Evolutionary conservation across 768 basidiomycete genomes (phyloP).

Genomic region (Mycena metata): DNA sequence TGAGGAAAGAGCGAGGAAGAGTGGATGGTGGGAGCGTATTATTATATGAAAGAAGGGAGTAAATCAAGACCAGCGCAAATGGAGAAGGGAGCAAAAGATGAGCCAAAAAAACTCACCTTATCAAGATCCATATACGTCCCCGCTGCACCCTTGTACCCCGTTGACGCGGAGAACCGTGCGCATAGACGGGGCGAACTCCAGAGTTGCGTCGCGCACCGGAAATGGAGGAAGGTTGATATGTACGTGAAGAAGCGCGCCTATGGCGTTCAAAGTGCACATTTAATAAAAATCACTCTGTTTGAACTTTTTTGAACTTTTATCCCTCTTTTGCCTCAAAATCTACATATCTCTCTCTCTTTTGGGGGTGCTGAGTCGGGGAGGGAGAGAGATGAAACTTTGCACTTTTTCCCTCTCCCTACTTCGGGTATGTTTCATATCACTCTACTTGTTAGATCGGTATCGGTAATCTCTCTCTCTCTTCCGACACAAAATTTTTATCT

Average conservation of each 20-base stretch:
- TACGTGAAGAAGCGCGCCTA: background rate
- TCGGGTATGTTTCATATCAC: no score
- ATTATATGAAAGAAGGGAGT: slow-evolving; percentile 5
- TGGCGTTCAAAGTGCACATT: no score
- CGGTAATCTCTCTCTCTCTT: no score
- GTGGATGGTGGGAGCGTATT: slow-evolving; percentile 2
- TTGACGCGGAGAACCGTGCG: slow-evolving; percentile 2
- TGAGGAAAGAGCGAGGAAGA: background rate
- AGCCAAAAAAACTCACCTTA: slow-evolving; percentile 17
- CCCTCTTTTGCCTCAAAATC: no score
- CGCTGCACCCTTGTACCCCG: slow-evolving; percentile 5
- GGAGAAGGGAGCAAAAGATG: slow-evolving; percentile 9
- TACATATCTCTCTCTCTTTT: no score
- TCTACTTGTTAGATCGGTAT: no score
- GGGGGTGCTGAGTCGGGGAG: no score
- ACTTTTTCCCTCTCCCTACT: no score
- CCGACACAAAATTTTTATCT: no score
- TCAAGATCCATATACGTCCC: slow-evolving; percentile 12
- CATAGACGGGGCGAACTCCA: slow-evolving; percentile 1
- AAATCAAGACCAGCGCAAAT: slow-evolving; percentile 13
- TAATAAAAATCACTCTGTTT: no score
- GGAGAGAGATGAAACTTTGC: no score
- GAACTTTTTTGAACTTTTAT: no score
- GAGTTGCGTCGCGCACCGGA: slow-evolving; percentile 1
- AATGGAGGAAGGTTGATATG: background rate